Evolutionary conservation across 2,329 filamentous ascomycete species (phyloP), one percentile per base, ranked within the genome.

Genomic region (Ilyonectria destructans): DNA sequence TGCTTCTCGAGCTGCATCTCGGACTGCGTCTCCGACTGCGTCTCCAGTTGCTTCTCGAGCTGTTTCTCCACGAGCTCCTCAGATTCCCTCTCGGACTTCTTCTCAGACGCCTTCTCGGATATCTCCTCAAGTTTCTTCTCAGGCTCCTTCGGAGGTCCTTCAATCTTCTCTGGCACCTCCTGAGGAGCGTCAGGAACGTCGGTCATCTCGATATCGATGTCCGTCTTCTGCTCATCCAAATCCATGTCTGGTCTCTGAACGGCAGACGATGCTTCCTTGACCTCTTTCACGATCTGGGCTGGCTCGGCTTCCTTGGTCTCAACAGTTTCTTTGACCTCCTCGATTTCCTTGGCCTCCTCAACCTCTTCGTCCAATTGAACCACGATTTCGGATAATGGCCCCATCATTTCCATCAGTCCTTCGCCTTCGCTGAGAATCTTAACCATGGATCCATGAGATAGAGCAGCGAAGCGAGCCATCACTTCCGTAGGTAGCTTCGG

Each of bases 381-480:
- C 23, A 65, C 54, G 19, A 69, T 69, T 4, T 82, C 78, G 0
- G 84, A 83, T 5, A 85, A 67, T 4, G 78, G 76, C 2, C 84
- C 83, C 8, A 88, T 73, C 77, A 87, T 81, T 19, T 82, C 80
- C 15, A 77, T 67, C 35, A 89, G 69, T 4, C 79, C 81, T 57
- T 87, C 84, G 2, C 79, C 72, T 58, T 87, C 84, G 3, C 80
- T 82, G 9, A 87, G 74, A 58, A 89, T 81, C 60, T 82, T 82
- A 6, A 83, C 80, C 77, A 87, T 81, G 6, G 86, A 84, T 45
- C 86, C 84, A 54, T 89, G 82, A 0, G 86, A 84, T 19, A 87
- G 74, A 8, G 82, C 78, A 3, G 85, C 85, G 68, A 86, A 87
- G 3, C 84, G 84, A 29, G 81, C 77, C 13, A 87, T 80, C 2